Evolutionary conservation across 2,329 filamentous ascomycete genomes (phyloP).

Genomic region (Chaetomium olivaceum): DNA sequence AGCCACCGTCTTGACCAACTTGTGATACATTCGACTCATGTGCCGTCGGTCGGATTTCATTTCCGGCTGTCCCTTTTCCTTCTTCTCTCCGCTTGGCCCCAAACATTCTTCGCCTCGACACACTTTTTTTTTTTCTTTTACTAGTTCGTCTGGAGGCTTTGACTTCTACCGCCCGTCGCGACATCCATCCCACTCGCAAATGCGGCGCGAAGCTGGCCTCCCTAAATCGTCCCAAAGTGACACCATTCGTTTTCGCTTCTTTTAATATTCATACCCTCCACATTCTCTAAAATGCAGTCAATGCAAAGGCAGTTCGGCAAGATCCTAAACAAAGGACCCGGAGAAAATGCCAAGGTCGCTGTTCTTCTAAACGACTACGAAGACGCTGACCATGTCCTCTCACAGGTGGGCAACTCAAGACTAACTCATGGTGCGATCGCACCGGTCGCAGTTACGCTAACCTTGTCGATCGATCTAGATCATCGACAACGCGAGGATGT

Average conservation of each 20-base stretch:
- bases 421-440: not conserved
- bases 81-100: not conserved
- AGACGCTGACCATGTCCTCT: slow-evolving; percentile 73
- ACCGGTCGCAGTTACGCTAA: slow-evolving; percentile 9
- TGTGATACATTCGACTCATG: not conserved
- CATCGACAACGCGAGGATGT: slow-evolving; percentile 71
- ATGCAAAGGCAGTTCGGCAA: slow-evolving; percentile 75
- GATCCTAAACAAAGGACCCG: slow-evolving; percentile 66
- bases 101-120: not conserved
- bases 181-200: not conserved
- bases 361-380: slow-evolving; percentile 77
- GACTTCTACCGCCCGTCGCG: not conserved
- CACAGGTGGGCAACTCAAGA: slow-evolving; percentile 54
- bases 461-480: slow-evolving; percentile 52
- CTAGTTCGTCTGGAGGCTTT: not conserved
- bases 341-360: slow-evolving; percentile 75
- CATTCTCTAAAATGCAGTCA: slow-evolving; percentile 58
- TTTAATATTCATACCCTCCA: not conserved
- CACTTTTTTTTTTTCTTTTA: not conserved
- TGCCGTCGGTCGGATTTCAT: not conserved
- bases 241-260: not conserved
- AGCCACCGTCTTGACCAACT: not conserved
- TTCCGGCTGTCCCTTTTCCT: not conserved
- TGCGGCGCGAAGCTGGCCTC: not conserved
- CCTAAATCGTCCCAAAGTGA: not conserved